Evolutionary conservation across 2,329 filamentous ascomycete genomes (phyloP).

Genomic region (Phoma sp.): DNA sequence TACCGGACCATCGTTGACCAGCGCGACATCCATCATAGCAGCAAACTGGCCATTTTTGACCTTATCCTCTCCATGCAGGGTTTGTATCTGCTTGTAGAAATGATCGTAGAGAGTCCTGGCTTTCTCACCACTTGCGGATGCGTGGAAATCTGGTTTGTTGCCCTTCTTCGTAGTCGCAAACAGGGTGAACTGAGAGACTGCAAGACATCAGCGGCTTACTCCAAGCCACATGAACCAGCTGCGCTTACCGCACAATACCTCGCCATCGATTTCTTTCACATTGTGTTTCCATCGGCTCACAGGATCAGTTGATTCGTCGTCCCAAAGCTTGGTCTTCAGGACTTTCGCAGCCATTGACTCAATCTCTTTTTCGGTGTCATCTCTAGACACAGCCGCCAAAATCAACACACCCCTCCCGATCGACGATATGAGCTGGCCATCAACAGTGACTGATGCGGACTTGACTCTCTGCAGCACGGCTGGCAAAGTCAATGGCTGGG

Average conservation of each 20-base stretch:
- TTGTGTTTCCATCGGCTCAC: conserved; percentile 79
- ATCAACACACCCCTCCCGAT: conserved; percentile 91
- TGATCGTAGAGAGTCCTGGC: conserved; percentile 82
- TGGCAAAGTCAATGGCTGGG: conserved; percentile 48
- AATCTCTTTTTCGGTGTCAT: conserved; percentile 87
- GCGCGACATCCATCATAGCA: conserved; percentile 96
- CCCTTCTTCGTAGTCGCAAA: conserved; percentile 94
- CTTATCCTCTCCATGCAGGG: conserved; percentile 71
- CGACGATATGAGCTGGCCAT: conserved; percentile 85
- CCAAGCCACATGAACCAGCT: too few species aligned
- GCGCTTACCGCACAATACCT: conserved; percentile 85
- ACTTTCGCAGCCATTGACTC: conserved; percentile 85
- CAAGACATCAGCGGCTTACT: background rate
- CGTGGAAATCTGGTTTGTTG: conserved; percentile 93
- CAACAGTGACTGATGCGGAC: conserved; percentile 93
- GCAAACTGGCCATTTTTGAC: conserved; percentile 98
- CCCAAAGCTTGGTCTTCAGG: conserved; percentile 89
- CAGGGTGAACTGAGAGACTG: conserved; percentile 96
- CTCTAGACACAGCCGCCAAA: conserved; percentile 87
- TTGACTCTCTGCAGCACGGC: conserved; percentile 92
- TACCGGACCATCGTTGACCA: conserved; percentile 85
- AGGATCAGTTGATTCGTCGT: conserved; percentile 71
- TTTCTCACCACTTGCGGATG: conserved; percentile 77
- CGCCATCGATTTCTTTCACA: conserved; percentile 86
- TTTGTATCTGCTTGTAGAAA: conserved; percentile 78